These are phyloP conservation scores for Suillus bovinus DNA, from an alignment of 768 basidiomycete genomes.

Conservation along the genomic window DNA sequence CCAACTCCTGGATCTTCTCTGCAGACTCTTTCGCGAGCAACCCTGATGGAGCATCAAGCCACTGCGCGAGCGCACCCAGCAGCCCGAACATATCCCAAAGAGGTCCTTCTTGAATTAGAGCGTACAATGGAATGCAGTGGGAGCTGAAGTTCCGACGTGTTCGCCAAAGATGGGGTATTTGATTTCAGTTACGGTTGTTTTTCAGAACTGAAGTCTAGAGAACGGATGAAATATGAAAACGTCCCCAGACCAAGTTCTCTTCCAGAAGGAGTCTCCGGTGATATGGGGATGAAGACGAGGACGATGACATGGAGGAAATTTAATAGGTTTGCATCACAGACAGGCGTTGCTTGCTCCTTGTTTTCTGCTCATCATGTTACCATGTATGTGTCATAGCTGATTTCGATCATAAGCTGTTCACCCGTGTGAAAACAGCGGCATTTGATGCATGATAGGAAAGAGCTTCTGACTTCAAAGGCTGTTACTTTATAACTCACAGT, in stretches of 20 bases:
- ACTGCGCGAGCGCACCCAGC: conserved; percentile 77
- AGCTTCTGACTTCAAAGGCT: neutral
- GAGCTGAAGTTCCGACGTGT: conserved; percentile 76
- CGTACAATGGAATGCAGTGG: conserved; percentile 70
- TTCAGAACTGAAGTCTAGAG: conserved; percentile 9
- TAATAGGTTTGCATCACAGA: conserved; percentile 38
- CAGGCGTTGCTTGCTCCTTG: conserved; percentile 1
- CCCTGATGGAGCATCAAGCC: conserved; percentile 82
- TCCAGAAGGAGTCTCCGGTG: conserved; percentile 14
- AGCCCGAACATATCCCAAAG: conserved; percentile 88
- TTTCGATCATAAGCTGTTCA: neutral
- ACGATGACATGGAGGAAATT: conserved; percentile 72
- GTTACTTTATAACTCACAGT: neutral
- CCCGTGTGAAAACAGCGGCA: neutral
- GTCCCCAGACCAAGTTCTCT: conserved; percentile 40
- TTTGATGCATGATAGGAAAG: neutral
- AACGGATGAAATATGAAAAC: conserved; percentile 47
- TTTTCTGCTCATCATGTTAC: conserved; percentile 9
- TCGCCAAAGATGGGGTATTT: conserved; percentile 62
- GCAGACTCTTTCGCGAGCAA: conserved; percentile 71
- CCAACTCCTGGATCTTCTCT: conserved; percentile 84
- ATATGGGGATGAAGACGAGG: conserved; percentile 34
- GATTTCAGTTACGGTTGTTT: conserved; percentile 2
- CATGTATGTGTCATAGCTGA: too few species aligned
- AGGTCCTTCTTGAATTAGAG: conserved; percentile 76